A percentile compares a stretch with the other conserved stretches of the same genome.
phyloP scores from a whole-genome alignment of 495 filamentous ascomycete species.

The Aspergillus incahuasiensis region DNA sequence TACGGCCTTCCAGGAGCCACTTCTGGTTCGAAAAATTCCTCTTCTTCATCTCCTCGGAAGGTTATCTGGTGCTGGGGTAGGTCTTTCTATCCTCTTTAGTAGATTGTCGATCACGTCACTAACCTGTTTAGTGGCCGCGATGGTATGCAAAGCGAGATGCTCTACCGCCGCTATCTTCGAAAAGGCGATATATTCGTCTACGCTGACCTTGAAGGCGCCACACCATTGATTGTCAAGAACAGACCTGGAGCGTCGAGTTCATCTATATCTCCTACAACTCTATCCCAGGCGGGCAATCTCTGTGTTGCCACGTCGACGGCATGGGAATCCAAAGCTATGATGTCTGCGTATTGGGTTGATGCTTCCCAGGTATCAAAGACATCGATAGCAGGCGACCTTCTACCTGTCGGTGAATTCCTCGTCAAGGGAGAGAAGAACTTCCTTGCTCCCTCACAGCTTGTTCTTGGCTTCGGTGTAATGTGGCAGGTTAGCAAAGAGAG shows the following conservation, averaged over 20 bases:
- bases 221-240: slow-evolving; percentile 82
- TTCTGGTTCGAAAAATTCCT: slow-evolving; percentile 96
- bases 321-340: slow-evolving; percentile 93
- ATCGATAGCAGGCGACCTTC: slow-evolving; percentile 69
- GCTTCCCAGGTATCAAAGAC: slow-evolving; percentile 85
- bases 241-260: slow-evolving; percentile 65
- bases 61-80: slow-evolving; percentile 76
- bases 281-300: slow-evolving; percentile 83
- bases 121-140: slow-evolving; percentile 61
- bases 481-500: slow-evolving; percentile 90
- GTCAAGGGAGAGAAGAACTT: slow-evolving; percentile 84
- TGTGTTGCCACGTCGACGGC: slow-evolving; percentile 78
- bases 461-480: slow-evolving; percentile 81
- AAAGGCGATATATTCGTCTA: slow-evolving; percentile 91
- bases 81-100: background rate
- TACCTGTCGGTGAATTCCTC: slow-evolving; percentile 71
- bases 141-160: slow-evolving; percentile 82
- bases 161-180: slow-evolving; percentile 78
- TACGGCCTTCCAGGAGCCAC: slow-evolving; percentile 74
- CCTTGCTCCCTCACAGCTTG: slow-evolving; percentile 79
- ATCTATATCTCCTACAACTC: slow-evolving; percentile 84
- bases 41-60: slow-evolving; percentile 94
- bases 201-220: slow-evolving; percentile 82
- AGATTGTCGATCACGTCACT: slow-evolving; percentile 8
- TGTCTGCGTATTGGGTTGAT: slow-evolving; percentile 92